A percentile compares a stretch with the other conserved stretches of the same genome.
Evolutionary conservation across 495 filamentous ascomycete genomes (phyloP).

Genomic region (Hypoxylon subgilvum): DNA sequence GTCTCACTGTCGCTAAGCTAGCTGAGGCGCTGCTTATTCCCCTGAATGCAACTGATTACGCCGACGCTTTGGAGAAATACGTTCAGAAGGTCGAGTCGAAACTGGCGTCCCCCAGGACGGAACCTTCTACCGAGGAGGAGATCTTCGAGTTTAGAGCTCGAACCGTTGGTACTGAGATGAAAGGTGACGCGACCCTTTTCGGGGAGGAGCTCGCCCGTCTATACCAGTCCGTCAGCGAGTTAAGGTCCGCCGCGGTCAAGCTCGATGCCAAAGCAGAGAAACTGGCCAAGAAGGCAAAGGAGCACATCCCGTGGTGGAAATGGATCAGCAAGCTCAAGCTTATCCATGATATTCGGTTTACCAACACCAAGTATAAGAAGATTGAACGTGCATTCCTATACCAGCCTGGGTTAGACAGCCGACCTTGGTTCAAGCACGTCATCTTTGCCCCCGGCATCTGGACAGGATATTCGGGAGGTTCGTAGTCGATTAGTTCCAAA

Average conservation of each 20-base stretch:
- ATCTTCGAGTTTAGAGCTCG: constrained; percentile 60
- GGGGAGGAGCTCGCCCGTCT: constrained; percentile 50
- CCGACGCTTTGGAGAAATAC: constrained; percentile 66
- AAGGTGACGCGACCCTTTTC: constrained; percentile 63
- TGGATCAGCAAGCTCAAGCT: constrained; percentile 72
- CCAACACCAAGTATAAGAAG: constrained; percentile 73
- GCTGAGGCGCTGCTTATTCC: constrained; percentile 79
- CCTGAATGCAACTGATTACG: constrained; percentile 78
- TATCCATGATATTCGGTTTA: constrained; percentile 64
- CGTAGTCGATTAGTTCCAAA: constrained; percentile 8
- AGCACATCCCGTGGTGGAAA: constrained; percentile 81
- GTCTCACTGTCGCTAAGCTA: constrained; percentile 78
- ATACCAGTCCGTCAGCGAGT: constrained; percentile 55
- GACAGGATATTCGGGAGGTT: constrained; percentile 84
- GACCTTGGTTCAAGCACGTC: constrained; percentile 93
- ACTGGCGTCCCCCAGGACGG: constrained; percentile 51
- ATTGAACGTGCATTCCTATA: constrained; percentile 86
- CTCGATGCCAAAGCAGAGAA: constrained; percentile 66
- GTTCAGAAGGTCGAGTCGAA: constrained; percentile 71
- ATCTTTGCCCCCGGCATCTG: constrained; percentile 86
- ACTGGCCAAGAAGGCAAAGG: constrained; percentile 68
- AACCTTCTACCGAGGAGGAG: constrained; percentile 49
- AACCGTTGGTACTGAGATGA: constrained; percentile 41
- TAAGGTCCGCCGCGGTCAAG: constrained; percentile 63
- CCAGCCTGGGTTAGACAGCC: constrained; percentile 75